Conservation (phyloP, 805 yeast species). For the Millerago galiae region DNA sequence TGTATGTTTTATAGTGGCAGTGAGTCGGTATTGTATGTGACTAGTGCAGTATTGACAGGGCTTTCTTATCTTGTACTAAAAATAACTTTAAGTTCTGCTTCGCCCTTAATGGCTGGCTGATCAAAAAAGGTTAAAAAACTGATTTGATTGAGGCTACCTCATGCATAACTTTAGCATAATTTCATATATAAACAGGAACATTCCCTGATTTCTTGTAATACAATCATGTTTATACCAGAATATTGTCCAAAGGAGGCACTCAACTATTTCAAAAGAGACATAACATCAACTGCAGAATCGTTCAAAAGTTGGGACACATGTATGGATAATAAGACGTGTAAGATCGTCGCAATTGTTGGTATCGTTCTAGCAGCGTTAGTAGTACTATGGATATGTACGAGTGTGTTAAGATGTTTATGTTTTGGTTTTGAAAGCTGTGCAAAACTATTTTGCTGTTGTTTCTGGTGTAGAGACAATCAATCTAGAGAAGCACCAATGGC, state of each 20-base stretch:
- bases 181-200: too few relatives aligned
- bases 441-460: constrained; percentile 47
- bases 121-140: too few relatives aligned
- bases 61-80: too few relatives aligned
- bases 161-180: too few relatives aligned
- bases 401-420: constrained; percentile 48
- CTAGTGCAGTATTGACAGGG: too few relatives aligned
- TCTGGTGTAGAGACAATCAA: constrained; percentile 18
- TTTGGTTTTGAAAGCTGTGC: constrained; percentile 49
- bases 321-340: constrained; percentile 72
- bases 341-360: constrained; percentile 69
- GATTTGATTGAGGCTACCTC: too few relatives aligned
- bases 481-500: constrained; percentile 5
- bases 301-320: constrained; percentile 72
- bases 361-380: constrained; percentile 53
- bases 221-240: not conserved
- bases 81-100: too few relatives aligned
- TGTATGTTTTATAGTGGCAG: too few relatives aligned
- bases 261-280: constrained; percentile 13
- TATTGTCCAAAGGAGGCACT: not conserved
- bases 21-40: too few relatives aligned
- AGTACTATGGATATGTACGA: constrained; percentile 48
- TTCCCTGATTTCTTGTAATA: too few relatives aligned
- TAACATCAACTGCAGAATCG: constrained; percentile 31
- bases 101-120: too few relatives aligned